Evolutionary conservation across 1,284 basidiomycete species (phyloP).

Genomic region (Cerrena zonata): DNA sequence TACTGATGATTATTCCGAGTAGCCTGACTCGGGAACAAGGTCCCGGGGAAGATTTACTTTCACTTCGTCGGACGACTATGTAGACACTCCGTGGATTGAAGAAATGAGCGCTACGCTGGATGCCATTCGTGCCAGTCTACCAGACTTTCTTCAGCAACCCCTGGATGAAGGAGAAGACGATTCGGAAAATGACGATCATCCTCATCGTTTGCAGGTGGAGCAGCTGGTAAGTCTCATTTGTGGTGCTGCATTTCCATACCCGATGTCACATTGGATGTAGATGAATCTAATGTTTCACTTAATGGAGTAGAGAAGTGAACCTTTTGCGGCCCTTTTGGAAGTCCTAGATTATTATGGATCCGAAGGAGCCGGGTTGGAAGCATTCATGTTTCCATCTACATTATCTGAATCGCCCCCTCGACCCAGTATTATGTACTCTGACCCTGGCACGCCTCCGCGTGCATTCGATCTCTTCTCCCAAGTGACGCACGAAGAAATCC

Average conservation of each 20-base stretch:
- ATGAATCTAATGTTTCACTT: constrained; percentile 7
- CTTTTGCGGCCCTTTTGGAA: neutral
- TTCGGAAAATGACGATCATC: neutral
- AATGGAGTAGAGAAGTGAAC: neutral
- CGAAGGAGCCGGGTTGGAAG: neutral
- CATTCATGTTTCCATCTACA: too few species aligned
- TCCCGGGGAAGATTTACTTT: neutral
- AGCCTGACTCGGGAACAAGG: constrained; percentile 7
- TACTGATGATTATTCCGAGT: neutral
- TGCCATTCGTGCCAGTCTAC: constrained; percentile 29
- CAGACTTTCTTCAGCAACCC: constrained; percentile 20
- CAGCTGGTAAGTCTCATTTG: neutral
- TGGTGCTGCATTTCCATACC: neutral
- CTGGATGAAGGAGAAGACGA: constrained; percentile 3
- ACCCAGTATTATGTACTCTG: neutral
- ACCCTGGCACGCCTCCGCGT: constrained; percentile 1
- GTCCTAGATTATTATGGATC: neutral
- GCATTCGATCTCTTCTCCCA: neutral
- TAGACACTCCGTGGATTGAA: constrained; percentile 23
- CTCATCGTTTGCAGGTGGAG: neutral
- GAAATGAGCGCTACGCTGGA: constrained; percentile 28
- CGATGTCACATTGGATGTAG: constrained; percentile 1
- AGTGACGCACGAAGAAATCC: neutral
- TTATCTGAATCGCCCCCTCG: neutral
- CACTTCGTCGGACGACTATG: constrained; percentile 13